phyloP scores from a whole-genome alignment of 1,139 yeast species.

The Lodderomyces theae region DNA sequence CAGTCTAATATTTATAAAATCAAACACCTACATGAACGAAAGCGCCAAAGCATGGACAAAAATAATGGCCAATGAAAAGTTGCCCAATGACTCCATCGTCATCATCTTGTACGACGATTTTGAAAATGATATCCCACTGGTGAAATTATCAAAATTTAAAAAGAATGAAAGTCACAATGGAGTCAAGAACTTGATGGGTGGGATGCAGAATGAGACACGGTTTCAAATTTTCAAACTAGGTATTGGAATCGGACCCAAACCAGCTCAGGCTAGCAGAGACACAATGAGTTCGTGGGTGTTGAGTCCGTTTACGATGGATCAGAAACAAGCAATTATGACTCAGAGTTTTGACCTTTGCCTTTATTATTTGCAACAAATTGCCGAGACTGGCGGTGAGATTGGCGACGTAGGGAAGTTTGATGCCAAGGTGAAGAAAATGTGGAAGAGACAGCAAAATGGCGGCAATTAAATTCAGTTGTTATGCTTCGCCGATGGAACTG shows the following conservation, averaged over 20 bases:
- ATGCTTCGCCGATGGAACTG: too few relatives aligned
- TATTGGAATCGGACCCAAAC: constrained; percentile 48
- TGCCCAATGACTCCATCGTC: constrained; percentile 14
- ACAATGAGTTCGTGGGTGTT: constrained; percentile 44
- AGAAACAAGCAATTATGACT: constrained; percentile 18
- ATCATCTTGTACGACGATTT: constrained; percentile 42
- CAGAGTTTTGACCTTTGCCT: constrained; percentile 18
- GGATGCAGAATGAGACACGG: constrained; percentile 2
- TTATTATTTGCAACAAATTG: constrained; percentile 20
- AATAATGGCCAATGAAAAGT: constrained; percentile 19
- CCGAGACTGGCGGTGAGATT: constrained; percentile 18
- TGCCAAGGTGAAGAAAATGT: constrained; percentile 15
- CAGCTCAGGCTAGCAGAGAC: constrained; percentile 30
- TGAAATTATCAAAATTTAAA: constrained; percentile 28
- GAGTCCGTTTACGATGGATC: constrained; percentile 24
- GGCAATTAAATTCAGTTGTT: not conserved
- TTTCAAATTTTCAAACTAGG: constrained; percentile 27
- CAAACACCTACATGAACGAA: constrained; percentile 44
- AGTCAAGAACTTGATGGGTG: constrained; percentile 24
- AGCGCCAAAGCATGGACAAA: constrained; percentile 30
- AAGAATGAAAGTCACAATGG: constrained; percentile 46
- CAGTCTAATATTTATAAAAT: constrained; percentile 30
- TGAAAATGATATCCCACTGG: constrained; percentile 30
- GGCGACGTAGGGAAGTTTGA: constrained; percentile 23
- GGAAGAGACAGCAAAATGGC: constrained; percentile 3